Conservation (phyloP, 352 stramenopile species). For the Phytophthora capsici region DNA sequence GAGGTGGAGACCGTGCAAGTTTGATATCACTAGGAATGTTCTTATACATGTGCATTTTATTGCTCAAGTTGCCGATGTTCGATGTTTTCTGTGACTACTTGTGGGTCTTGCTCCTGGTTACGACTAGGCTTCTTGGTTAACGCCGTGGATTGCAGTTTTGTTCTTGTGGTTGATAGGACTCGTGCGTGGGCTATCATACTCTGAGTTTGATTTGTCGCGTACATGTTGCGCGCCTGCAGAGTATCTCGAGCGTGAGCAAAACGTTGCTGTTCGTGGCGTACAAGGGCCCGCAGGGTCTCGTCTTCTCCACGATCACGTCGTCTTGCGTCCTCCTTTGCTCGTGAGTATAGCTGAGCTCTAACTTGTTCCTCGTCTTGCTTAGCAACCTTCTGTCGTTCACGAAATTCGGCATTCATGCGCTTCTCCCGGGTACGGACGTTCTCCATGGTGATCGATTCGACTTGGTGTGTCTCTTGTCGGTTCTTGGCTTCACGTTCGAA, state of each 20-base stretch:
- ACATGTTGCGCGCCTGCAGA: constrained; percentile 69
- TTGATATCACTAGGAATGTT: neutral
- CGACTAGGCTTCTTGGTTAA: constrained; percentile 1
- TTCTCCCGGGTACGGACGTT: constrained; percentile 45
- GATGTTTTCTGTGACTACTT: constrained; percentile 14
- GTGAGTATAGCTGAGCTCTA: constrained; percentile 34
- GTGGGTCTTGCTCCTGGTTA: constrained; percentile 34
- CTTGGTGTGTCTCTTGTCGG: constrained; percentile 59
- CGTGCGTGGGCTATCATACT: constrained; percentile 44
- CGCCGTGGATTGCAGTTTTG: constrained; percentile 15
- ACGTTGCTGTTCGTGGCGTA: constrained; percentile 68
- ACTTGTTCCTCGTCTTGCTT: constrained; percentile 27
- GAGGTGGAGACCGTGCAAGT: constrained; percentile 56
- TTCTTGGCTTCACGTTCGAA: constrained; percentile 61
- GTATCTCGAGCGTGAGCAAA: constrained; percentile 62
- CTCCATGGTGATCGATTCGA: constrained; percentile 51
- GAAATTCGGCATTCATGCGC: constrained; percentile 54
- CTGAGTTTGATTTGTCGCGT: constrained; percentile 63
- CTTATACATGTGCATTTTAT: constrained; percentile 5
- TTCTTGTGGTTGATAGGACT: constrained; percentile 10
- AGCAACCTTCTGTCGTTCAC: constrained; percentile 20
- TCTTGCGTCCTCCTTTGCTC: constrained; percentile 46
- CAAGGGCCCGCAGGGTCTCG: constrained; percentile 61
- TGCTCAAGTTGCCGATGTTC: constrained; percentile 17
- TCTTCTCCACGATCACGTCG: constrained; percentile 58